Base-by-base conservation (phyloP, 805 yeast genomes). In the Priceomyces castillae region DNA sequence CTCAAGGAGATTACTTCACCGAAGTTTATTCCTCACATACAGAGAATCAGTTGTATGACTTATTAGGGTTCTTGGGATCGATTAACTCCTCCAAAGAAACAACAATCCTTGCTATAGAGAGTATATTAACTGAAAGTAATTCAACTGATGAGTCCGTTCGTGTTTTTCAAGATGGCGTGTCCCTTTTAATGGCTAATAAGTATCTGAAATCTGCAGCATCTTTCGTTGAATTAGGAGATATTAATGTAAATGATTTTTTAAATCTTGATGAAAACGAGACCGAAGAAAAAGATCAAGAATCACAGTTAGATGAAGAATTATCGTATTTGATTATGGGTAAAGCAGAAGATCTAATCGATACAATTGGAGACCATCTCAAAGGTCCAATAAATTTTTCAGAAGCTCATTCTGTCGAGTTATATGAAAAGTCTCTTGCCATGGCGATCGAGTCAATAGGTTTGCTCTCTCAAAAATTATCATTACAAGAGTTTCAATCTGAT, bases 401-500 rank as follows among this genome's bases (percentile, higher is more conserved):
- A 11, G 14, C 30, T 7, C 37, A 39, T 9, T 18, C 17, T 33
- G 37, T 33, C 28, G 40, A 43, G 16, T 45, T 52, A 0, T 44
- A 53, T 23, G 67, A 64, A 41, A 50, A 54, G 26, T 50, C 73
- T 7, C 64, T 61, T 34, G 57, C 66, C 2, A 63, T 75, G 10
- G 71, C 83, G 0, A 46, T 81, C 3, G 74, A 73, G 39, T 54
- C 81, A 0, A 68, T 82, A 15, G 69, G 69, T 1, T 42, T 44
- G 1, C 50, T 68, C 2, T 53, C 72, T 0, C 46, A 40, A 2
- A 39, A 44, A 1, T 34, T 69, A 7, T 31, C 52, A 9, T 52
- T 59, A 30, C 57, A 48, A 2, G 70, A 65, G n/a, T 71, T 67
- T 41, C 64, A 60, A 44, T 53, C 73, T 33, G 69, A 69, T 14